Evolutionary conservation across 768 basidiomycete species (phyloP), one percentile per base, ranked within the genome.

Genomic region (Kwoniella dejecticola): DNA sequence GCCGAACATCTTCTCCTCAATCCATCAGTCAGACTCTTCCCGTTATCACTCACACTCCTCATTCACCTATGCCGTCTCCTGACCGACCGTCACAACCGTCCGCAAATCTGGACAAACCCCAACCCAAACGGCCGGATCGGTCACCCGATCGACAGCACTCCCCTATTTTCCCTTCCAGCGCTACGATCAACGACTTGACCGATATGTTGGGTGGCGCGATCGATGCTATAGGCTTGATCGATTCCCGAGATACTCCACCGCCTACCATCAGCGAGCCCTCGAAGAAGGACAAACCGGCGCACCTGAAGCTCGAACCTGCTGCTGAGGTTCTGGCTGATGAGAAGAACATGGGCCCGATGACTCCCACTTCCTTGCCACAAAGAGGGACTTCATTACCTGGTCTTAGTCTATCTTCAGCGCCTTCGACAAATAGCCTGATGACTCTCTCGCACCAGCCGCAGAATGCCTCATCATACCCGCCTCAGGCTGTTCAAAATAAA

Each of bases 141-240:
- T 67, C 63, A 29, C 64, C 64, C 19, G 57, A 58, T 19, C 26
- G 64, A 21, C 40, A 57, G 23, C 38, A 62, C 33, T 53, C 69
- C 8, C 52, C 59, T 15, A 30, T 48, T 7, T 59, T 64, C 26
- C 21, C 58, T 7, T 41, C 49, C 11, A 56, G 65, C 0, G 47
- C 64, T 12, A 67, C 69, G 2, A 64, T 76, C 29, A 66, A 58
- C 31, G 74, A 76, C 24, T 63, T 76, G 21, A 73, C 74, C 3
- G 71, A 69, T n/a, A 66, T 76, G 62, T 61, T 76, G 3, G 74
- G 74, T 5, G 69, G 71, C 24, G 74, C 74, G 1, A 76, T 76
- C 26, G 71, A 76, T 52, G 74, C 63, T 10, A 76, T 76, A 23
- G 74, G 71, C 1, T 46, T 72, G 60, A 68, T 72, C 29, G 71